Base-by-base conservation (phyloP, 2,329 filamentous ascomycete species). In the Sporothrix protearum region DNA sequence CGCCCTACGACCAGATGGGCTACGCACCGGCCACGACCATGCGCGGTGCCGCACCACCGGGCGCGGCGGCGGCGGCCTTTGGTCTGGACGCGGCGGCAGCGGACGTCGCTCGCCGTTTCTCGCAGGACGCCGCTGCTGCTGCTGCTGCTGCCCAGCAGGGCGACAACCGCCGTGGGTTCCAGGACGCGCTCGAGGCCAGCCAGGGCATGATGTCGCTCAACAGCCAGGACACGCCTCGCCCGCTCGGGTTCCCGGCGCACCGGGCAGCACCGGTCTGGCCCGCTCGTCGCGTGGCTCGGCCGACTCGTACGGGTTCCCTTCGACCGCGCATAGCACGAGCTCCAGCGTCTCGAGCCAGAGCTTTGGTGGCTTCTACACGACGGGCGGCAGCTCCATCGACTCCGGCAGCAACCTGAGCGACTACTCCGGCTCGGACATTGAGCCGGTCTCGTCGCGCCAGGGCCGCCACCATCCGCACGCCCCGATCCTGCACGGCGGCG, bases 261-360 rank as follows among this genome's bases (percentile, higher is more conserved):
- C 36, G 5, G 68, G 63, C 61, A 55, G 28, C 61, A 55, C n/a
- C 22, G 53, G 25, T 3, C 36, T 22, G 28, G 36, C 45, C 0
- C 68, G 71, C 22, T 53, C 67, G 19, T 86, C 87, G 72, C 87
- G 93, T 75, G 90, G 88, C 71, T 94, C 94, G 1, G 86, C 89
- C 71, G 94, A 97, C 78, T 94, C 94, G 1, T 97, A 97, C 78
- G 93, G 93, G 16, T 98, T 97, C 80, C 94, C 95, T 7, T 88
- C 93, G 59, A 45, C 59, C 16, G 87, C 91, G 22, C 92, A 96
- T 79, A 96, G 93, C 2, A 89, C 90, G 28, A 94, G 91, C 80
- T 98, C 95, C 0, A 97, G 94, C 61, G 94, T 97, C 74, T 98
- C 95, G 14, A 0, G 89, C 87, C n/a, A 90, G 88, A 91, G 90